A percentile compares a stretch with the other conserved stretches of the same genome.
Evolutionary conservation across 2,329 filamentous ascomycete genomes (phyloP).

Genomic region (Apiospora pterosperma): DNA sequence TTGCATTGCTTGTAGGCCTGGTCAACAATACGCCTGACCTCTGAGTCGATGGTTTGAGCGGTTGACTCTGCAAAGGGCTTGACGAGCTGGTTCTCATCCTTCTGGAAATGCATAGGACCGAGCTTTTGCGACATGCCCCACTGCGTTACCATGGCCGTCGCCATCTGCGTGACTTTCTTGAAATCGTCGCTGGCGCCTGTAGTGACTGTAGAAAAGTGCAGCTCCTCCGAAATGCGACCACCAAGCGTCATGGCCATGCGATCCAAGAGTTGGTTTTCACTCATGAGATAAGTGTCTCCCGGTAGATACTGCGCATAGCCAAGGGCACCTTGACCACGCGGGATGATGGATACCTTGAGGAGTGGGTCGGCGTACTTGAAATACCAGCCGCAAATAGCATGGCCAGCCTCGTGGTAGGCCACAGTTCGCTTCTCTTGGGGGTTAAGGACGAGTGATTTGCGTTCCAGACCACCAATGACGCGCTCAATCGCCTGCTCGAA

Average conservation of each 20-base stretch:
- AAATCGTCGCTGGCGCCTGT: conserved; percentile 95
- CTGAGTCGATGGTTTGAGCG: conserved; percentile 84
- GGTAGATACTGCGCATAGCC: conserved; percentile 98
- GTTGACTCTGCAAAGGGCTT: conserved; percentile 97
- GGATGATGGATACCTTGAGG: conserved; percentile 97
- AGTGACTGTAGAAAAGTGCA: conserved; percentile 96
- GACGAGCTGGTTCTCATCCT: conserved; percentile 74
- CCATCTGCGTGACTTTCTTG: conserved; percentile 96
- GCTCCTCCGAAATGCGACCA: conserved; percentile 89
- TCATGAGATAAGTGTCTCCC: conserved; percentile 93
- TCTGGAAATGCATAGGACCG: conserved; percentile 87
- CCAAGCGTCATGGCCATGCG: conserved; percentile 99
- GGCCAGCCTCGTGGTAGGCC: conserved; percentile 96
- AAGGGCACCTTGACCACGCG: conserved; percentile 86
- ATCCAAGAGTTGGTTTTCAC: conserved; percentile 92
- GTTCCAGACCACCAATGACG: conserved; percentile 93
- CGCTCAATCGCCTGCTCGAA: conserved; percentile 98
- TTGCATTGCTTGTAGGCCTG: conserved; percentile 90
- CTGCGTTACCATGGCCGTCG: conserved; percentile 97
- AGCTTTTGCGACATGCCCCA: conserved; percentile 98
- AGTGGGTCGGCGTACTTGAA: conserved; percentile 95
- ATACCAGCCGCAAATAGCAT: conserved; percentile 98
- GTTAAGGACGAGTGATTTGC: conserved; percentile 91
- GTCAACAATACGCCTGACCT: conserved; percentile 88
- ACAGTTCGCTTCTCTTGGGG: conserved; percentile 94